These are phyloP conservation scores for Monosporascus sp. DNA, from an alignment of 2,329 filamentous ascomycete genomes.

Conservation along the genomic window DNA sequence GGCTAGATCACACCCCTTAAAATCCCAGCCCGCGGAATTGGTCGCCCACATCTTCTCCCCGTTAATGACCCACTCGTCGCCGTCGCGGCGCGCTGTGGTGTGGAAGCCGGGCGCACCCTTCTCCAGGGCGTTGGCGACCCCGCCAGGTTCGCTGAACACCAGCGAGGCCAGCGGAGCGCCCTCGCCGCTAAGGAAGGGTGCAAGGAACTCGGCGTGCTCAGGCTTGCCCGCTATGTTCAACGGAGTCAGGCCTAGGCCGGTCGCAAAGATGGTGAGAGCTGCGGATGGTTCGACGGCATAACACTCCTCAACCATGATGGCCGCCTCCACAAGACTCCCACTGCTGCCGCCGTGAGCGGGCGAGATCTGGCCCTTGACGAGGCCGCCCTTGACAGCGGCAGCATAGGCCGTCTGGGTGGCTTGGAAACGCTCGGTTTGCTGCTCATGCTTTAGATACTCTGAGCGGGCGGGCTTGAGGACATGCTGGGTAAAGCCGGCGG, in stretches of 20 bases:
- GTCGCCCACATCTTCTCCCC: conserved; percentile 55
- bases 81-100: conserved; percentile 43
- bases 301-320: conserved; percentile 48
- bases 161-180: conserved; percentile 45
- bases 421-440: conserved; percentile 35
- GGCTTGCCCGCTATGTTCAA: conserved; percentile 39
- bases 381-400: conserved; percentile 35
- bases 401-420: conserved; percentile 42
- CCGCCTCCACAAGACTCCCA: conserved; percentile 40
- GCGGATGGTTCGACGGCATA: conserved; percentile 46
- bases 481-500: conserved; percentile 1
- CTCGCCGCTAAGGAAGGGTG: conserved; percentile 38
- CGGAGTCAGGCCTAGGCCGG: conserved; percentile 46
- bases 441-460: neutral
- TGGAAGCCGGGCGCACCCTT: conserved; percentile 41
- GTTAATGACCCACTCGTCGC: conserved; percentile 45
- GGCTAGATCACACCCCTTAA: conserved; percentile 43
- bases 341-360: conserved; percentile 39
- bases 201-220: conserved; percentile 38
- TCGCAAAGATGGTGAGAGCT: conserved; percentile 45
- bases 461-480: conserved; percentile 6
- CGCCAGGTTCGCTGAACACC: conserved; percentile 46
- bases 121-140: conserved; percentile 48
- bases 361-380: conserved; percentile 44
- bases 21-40: conserved; percentile 49